Conservation (phyloP, 306 rosid species). For the Quercus berberidifolia region DNA sequence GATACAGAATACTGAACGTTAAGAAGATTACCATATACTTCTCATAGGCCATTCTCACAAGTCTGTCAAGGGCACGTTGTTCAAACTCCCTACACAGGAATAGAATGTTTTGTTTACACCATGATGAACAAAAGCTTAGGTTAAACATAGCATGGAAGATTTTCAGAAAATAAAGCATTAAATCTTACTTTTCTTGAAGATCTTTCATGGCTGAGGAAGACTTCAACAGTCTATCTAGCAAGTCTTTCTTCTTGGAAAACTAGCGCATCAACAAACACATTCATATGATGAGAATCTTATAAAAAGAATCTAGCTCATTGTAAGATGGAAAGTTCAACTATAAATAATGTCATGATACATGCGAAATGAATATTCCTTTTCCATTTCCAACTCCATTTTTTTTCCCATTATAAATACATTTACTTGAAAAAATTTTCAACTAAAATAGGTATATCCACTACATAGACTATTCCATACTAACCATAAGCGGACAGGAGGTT, state of each 20-base stretch:
- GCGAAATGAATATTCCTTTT: background rate
- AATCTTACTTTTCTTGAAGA: constrained; percentile 66
- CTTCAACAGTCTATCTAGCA: constrained; percentile 57
- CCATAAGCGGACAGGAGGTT: background rate
- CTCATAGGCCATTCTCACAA: constrained; percentile 70
- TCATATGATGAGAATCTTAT: constrained; percentile 14
- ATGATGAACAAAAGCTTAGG: constrained; percentile 20
- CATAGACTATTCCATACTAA: constrained; percentile 12
- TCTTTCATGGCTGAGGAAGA: constrained; percentile 56
- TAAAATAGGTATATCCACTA: background rate
- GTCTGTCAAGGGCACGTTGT: constrained; percentile 74
- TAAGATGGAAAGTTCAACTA: background rate
- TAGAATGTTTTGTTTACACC: constrained; percentile 18
- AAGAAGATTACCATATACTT: constrained; percentile 75
- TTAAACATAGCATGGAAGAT: constrained; percentile 10
- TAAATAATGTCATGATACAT: background rate
- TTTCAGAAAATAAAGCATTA: constrained; percentile 23
- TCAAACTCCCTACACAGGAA: constrained; percentile 77
- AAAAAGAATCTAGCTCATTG: constrained; percentile 8
- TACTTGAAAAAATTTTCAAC: background rate
- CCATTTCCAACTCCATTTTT: background rate
- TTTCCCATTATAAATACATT: background rate
- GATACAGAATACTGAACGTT: background rate
- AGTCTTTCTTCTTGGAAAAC: constrained; percentile 67
- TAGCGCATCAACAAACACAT: constrained; percentile 34